Conservation (phyloP, 225 moss, liverwort and hornwort species). For the Antitrichia curtipendula region DNA sequence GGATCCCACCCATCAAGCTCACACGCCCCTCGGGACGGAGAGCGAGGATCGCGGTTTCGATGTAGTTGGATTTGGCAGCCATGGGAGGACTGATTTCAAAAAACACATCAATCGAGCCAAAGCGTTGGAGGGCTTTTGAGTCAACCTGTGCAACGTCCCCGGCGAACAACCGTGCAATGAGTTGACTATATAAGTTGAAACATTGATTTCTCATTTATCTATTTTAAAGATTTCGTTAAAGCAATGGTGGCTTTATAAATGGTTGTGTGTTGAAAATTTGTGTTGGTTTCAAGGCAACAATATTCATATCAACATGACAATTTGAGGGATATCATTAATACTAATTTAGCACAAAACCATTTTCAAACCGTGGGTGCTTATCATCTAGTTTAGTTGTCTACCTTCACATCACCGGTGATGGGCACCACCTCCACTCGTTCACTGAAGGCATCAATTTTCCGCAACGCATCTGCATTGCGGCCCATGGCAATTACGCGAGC, state of each 20-base stretch:
- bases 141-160: not conserved
- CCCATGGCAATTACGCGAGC: not conserved
- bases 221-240: not conserved
- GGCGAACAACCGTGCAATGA: not conserved
- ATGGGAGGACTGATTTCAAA: not conserved
- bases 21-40: not conserved
- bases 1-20: not conserved
- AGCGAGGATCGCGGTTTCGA: not conserved
- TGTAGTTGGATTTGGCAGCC: not conserved
- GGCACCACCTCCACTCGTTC: not conserved
- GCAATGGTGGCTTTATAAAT: not conserved
- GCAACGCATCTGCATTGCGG: not conserved
- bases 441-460: fast-evolving
- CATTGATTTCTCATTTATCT: not conserved
- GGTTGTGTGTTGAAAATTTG: not conserved
- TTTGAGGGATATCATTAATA: not conserved
- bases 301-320: not conserved
- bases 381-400: not conserved
- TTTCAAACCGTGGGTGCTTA: too few species aligned
- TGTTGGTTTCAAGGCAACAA: not conserved
- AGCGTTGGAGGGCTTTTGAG: not conserved
- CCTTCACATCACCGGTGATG: not conserved
- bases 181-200: not conserved
- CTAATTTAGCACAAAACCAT: not conserved
- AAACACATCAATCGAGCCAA: not conserved